Base-by-base conservation (phyloP, 179 eudicot genomes). In the Amaranthus tricolor region DNA sequence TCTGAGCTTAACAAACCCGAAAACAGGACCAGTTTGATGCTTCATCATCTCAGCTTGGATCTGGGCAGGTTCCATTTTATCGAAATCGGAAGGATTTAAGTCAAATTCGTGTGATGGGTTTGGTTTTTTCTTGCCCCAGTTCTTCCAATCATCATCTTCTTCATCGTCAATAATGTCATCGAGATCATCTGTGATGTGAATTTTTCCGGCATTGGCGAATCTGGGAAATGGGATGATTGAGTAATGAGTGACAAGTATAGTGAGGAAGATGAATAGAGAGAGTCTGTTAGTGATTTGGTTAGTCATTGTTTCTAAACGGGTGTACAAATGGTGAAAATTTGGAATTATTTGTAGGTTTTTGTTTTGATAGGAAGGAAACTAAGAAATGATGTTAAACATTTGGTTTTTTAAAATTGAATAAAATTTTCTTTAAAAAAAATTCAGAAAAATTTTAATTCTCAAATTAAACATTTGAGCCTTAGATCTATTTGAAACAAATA, bases 151-250 rank as follows among this genome's bases (percentile, higher is more conserved):
- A 0, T 94, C 96, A 70, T 92, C 97, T 77, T 94, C 98, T 73
- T 94, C 97, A 69, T 92, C 88, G 81, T 94, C 96, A 21, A 88
- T 75, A 2, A 89, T 94, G 87, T 90, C 94, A 79, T 88, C 89
- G 1, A 92, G 93, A 17, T 94, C 97, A 78, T 92, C 93, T 40
- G 97, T 55, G 53, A 92, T 86, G 86, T 92, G 92, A 65, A 90
- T 73, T 77, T 92, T 81, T 12, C 83, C 86, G 43, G 85, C 97
- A 52, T 82, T 85, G 70, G 80, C 84, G 5, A 83, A 73, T 67
- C 78, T 72, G 78, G 67, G 65, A 12, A 51, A 77, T 62, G 67
- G 76, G 24, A 69, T 60, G 71, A 76, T 80, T 69, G 74, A 49
- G 6, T 66, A 47, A 10, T 69, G 66, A 51, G 77, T 56, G 79